Conservation (phyloP, 2,329 filamentous ascomycete genomes). For the Xylariales sp. region DNA sequence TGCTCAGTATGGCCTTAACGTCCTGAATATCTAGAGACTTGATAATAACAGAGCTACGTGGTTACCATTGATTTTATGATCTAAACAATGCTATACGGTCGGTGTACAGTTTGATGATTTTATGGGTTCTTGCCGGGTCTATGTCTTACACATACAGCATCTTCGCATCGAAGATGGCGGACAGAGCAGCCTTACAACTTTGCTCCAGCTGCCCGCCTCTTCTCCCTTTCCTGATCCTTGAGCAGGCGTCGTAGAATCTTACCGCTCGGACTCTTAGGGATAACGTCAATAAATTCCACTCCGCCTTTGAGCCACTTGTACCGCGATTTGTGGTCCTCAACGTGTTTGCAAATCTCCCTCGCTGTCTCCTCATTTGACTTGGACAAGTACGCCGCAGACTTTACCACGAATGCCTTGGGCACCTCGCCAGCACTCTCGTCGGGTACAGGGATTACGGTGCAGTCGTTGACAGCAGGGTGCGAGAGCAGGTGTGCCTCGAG, state of each 20-base stretch:
- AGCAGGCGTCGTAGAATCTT: constrained; percentile 61
- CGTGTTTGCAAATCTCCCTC: constrained; percentile 44
- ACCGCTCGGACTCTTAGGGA: constrained; percentile 62
- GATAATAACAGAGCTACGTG: no score
- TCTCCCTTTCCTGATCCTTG: constrained; percentile 63
- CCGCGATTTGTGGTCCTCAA: constrained; percentile 52
- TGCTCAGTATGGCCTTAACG: no score
- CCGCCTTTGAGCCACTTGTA: constrained; percentile 54
- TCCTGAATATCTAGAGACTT: no score
- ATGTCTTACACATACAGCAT: no score
- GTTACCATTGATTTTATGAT: no score
- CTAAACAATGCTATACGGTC: no score
- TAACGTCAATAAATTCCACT: constrained; percentile 49
- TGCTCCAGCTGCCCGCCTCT: constrained; percentile 52
- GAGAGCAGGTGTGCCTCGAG: constrained; percentile 75
- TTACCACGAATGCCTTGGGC: constrained; percentile 65
- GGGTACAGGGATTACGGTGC: constrained; percentile 71
- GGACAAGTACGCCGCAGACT: constrained; percentile 31
- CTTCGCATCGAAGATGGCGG: no score
- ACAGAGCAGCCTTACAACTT: constrained; percentile 48
- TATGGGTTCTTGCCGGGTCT: no score
- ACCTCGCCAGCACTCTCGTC: constrained; percentile 59
- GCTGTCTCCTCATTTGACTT: constrained; percentile 31
- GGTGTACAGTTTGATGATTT: no score
- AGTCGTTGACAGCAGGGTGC: constrained; percentile 72